Evolutionary conservation across 192 early-diverging fungal species (phyloP).

Genomic region (Chytriomyces confervae): DNA sequence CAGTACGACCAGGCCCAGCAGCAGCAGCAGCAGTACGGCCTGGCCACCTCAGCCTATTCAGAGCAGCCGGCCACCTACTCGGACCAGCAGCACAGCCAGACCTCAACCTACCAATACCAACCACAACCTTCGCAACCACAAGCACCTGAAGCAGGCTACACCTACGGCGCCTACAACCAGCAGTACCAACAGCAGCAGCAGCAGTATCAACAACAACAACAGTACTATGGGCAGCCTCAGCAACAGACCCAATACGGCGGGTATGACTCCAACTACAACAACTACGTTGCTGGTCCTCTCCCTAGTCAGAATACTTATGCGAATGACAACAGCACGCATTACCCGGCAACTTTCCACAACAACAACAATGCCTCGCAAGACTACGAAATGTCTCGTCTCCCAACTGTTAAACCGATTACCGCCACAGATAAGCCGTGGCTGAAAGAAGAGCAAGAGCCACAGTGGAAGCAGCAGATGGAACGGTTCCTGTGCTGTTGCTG

Average conservation of each 20-base stretch:
- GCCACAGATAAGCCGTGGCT: neutral
- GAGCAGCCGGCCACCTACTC: neutral
- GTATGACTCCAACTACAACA: neutral
- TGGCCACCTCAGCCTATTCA: neutral
- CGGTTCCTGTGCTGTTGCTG: constrained; percentile 19
- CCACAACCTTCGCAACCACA: neutral
- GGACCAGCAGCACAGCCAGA: too few relatives aligned
- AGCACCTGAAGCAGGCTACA: too few relatives aligned
- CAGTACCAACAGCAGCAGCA: neutral
- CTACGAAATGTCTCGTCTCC: neutral
- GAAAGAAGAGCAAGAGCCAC: too few relatives aligned
- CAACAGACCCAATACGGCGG: too few relatives aligned
- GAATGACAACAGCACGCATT: neutral
- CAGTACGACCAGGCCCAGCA: neutral
- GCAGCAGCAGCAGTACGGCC: neutral
- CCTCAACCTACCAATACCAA: neutral
- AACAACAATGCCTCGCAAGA: neutral
- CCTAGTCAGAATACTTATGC: neutral
- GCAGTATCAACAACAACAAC: neutral
- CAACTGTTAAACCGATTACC: neutral
- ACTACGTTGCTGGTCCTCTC: neutral
- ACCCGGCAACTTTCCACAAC: neutral
- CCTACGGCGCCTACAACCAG: neutral
- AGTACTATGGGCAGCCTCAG: neutral
- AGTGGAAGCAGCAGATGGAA: neutral